phyloP scores from a whole-genome alignment of 176 grass and related monocot species.

The Luzula sylvatica region DNA sequence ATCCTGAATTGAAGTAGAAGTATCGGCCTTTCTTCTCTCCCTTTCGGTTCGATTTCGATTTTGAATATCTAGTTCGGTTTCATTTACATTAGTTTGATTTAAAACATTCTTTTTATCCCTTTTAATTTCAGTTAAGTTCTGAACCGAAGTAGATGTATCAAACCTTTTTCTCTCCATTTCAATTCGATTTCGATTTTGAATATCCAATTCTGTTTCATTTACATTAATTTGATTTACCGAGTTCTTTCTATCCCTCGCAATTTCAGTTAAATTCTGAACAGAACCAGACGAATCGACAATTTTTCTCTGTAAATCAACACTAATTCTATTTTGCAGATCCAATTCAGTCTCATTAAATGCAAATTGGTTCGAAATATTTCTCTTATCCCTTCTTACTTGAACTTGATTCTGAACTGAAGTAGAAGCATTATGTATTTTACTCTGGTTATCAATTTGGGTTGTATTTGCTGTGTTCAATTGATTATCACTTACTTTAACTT shows the following conservation, averaged over 20 bases:
- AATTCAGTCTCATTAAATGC: neutral
- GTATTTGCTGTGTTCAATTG: neutral
- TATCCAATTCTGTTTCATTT: slow-evolving; percentile 8
- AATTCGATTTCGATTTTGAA: slow-evolving; percentile 22
- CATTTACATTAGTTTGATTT: slow-evolving; percentile 20
- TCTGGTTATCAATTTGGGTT: neutral
- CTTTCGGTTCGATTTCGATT: slow-evolving; percentile 27
- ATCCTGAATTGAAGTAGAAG: slow-evolving; percentile 33
- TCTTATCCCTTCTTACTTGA: neutral
- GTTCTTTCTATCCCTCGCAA: neutral
- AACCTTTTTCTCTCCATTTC: slow-evolving; percentile 21
- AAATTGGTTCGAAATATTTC: neutral
- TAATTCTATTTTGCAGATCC: slow-evolving; percentile 13
- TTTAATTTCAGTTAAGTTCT: slow-evolving; percentile 31
- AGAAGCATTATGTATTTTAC: neutral
- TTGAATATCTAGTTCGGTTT: slow-evolving; percentile 27
- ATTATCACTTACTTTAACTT: neutral
- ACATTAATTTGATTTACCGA: slow-evolving; percentile 1
- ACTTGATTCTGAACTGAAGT: neutral
- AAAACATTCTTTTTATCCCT: slow-evolving; percentile 35
- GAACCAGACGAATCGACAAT: slow-evolving; percentile 3
- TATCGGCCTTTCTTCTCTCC: slow-evolving; percentile 23
- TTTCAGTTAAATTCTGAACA: neutral
- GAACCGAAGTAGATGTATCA: slow-evolving; percentile 34
- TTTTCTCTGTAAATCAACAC: neutral